Evolutionary conservation across 2,329 filamentous ascomycete species (phyloP), one percentile per base, ranked within the genome.

Genomic region (Sporothrix sp.): DNA sequence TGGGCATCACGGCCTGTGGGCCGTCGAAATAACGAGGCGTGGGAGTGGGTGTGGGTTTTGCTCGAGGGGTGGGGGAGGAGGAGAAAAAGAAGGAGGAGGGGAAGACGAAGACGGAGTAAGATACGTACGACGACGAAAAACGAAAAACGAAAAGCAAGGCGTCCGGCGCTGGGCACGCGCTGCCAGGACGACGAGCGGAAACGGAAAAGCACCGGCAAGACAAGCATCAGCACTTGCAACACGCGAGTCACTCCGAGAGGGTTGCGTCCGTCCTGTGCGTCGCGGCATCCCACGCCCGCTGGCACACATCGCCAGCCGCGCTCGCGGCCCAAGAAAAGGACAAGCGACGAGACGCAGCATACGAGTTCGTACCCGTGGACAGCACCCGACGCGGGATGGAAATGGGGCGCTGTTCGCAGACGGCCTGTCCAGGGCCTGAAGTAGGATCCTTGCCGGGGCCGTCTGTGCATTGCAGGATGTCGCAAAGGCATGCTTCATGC

Each of bases 21-120:
- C 25, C 46, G 16, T 21, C 37, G 47, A 49, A 49, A 49, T 49
- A 18, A 42, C 23, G 47, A 44, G 40, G 36, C 47, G 38, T 43
- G 21, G 38, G 30, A 43, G 28, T 50, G 47, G 47, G 47, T 43
- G 47, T 43, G 30, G 30, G 23, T 36, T 23, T 21, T n/a, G 9
- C 36, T 30, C 27, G 27, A 13, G 27, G 18, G 25, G 27, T 39
- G 36, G 47, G 47, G 28, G 37, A 38, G 30, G 10, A 33, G 4
- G 6, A 30, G 28, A 14, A 23, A 9, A 6, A 9, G 25, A 11
- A 48, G 7, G 11, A 20, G 18, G 9, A 4, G 14, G 20, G 23
- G 37, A 40, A 14, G 43, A 18, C 10, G 21, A 11, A 27, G 16
- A 23, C 7, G 7, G 32, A 21, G 20, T 6, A 32, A 4, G 25